A percentile compares a stretch with the other conserved stretches of the same genome.
phyloP scores from a whole-genome alignment of 2,329 filamentous ascomycete species.

The Epichloe gansuensis region DNA sequence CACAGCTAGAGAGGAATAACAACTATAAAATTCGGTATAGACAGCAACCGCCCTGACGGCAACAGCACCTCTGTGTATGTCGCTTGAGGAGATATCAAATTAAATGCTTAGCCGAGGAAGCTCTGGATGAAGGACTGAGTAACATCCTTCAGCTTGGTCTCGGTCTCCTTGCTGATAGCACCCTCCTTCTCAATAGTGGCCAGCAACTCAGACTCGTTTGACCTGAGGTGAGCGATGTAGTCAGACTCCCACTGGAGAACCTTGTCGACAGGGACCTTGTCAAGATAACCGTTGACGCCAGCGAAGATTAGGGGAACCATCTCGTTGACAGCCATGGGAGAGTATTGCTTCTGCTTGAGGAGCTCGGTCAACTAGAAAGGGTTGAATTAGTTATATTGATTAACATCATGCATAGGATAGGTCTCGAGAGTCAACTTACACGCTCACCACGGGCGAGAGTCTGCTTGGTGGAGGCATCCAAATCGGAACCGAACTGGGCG shows the following conservation, averaged over 20 bases:
- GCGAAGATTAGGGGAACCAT: slow-evolving; percentile 99
- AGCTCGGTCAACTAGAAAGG: slow-evolving; percentile 68
- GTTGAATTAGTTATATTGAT: not conserved
- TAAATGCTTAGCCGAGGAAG: slow-evolving; percentile 51
- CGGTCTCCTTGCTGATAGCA: slow-evolving; percentile 86
- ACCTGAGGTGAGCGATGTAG: slow-evolving; percentile 85
- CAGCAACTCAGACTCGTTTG: slow-evolving; percentile 75
- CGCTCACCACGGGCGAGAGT: slow-evolving; percentile 97
- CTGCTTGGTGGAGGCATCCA: slow-evolving; percentile 98
- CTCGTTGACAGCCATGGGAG: slow-evolving; percentile 96
- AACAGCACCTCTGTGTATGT: slow-evolving; percentile 21
- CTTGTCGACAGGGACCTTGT: slow-evolving; percentile 79
- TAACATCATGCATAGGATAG: not conserved
- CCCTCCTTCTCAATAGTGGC: slow-evolving; percentile 91
- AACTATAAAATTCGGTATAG: slow-evolving; percentile 33
- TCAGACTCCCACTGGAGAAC: slow-evolving; percentile 89
- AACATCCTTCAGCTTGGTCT: slow-evolving; percentile 69
- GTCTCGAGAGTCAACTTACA: slow-evolving; percentile 41
- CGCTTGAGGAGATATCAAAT: slow-evolving; percentile 17
- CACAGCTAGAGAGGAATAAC: slow-evolving; percentile 31
- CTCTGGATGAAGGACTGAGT: slow-evolving; percentile 81
- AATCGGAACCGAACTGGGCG: slow-evolving; percentile 99
- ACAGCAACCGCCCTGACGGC: slow-evolving; percentile 30
- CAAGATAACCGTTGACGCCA: slow-evolving; percentile 95
- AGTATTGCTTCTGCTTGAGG: slow-evolving; percentile 99